Base-by-base conservation (phyloP, 257 asterid species). In the Solanum appendiculatum region DNA sequence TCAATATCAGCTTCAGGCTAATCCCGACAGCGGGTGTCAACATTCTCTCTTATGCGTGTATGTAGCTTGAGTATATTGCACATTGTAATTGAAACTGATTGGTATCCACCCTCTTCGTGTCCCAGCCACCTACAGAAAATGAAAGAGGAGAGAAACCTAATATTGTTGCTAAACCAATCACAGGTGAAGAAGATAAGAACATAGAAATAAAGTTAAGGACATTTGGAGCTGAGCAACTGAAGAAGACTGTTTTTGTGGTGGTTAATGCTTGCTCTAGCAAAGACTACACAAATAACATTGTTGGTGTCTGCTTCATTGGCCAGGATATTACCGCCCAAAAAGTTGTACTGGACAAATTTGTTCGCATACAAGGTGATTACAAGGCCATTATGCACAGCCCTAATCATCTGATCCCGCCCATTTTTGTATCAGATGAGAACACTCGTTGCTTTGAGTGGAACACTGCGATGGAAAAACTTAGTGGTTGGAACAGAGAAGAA, bases 211-310 rank as follows among this genome's bases (percentile, higher is more conserved):
- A 92, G 89, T 88, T 96, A 85, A 91, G 89, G 90, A 95, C 97
- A 20, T 96, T 93, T 87, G 98, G 96, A 83, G 68, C 89, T 3
- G 94, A 92, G 87, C 90, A 91, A 69, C 95, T 85, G 58, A 89
- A 88, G 85, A 90, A 89, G 89, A 95, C 93, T 66, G 92, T 96
- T 31, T 94, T 89, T 75, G 92, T 96, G 89, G 93, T 94, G 88
- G 98, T 96, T 48, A 96, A 94, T 86, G 98, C 98, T 80, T 96
- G 99, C 93, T 92, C 94, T 68, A 96, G 98, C 97, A 96, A 93
- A 92, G 98, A 96, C 91, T 92, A 92, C 56, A 90, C 93, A 3
- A 87, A 93, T 89, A 91, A 92, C 85, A 93, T 95, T 34, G 97
- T 96, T 20, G 99, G 99, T n/a, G 95, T 93, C 69, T 95, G 98